These are phyloP conservation scores for Alternaria hordeiaustralica DNA, from an alignment of 2,329 filamentous ascomycete species.

Conservation along the genomic window DNA sequence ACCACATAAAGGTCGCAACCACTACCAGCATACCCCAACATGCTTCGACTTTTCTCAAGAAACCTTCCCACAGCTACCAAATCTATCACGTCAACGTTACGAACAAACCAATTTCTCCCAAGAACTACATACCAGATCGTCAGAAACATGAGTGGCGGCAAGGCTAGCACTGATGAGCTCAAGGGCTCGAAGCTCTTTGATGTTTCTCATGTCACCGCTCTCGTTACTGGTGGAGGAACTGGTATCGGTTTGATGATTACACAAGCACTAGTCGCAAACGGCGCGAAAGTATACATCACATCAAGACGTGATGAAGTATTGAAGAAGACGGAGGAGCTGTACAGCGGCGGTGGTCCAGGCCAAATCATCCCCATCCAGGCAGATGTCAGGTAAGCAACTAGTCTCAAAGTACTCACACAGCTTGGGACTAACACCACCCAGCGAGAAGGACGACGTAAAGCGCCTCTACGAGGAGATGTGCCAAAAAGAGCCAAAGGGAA, in stretches of 20 bases:
- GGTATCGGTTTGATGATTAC: conserved; percentile 69
- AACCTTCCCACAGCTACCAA: conserved; percentile 13
- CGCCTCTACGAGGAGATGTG: conserved; percentile 50
- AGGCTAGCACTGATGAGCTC: conserved; percentile 49
- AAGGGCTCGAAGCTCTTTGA: conserved; percentile 54
- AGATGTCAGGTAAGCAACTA: conserved; percentile 40
- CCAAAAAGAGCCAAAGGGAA: conserved; percentile 58
- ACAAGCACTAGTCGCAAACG: conserved; percentile 67
- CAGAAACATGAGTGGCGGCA: conserved; percentile 43
- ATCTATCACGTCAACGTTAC: conserved; percentile 7
- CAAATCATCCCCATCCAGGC: conserved; percentile 52
- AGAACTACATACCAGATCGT: conserved; percentile 26
- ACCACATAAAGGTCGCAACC: conserved; percentile 18
- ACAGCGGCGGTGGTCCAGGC: conserved; percentile 55
- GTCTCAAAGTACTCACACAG: too few species aligned
- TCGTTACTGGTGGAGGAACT: conserved; percentile 56
- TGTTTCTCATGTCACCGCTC: conserved; percentile 53
- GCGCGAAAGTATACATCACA: conserved; percentile 58
- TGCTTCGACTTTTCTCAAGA: conserved; percentile 42
- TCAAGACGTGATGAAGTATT: conserved; percentile 42
- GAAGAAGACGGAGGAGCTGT: conserved; percentile 54
- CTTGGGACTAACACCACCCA: conserved; percentile 26
- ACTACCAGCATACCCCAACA: conserved; percentile 13
- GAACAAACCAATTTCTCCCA: conserved; percentile 16
- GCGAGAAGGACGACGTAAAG: conserved; percentile 58